Evolutionary conservation across 768 basidiomycete species (phyloP).

Genomic region (Stropharia rugosoannulata): DNA sequence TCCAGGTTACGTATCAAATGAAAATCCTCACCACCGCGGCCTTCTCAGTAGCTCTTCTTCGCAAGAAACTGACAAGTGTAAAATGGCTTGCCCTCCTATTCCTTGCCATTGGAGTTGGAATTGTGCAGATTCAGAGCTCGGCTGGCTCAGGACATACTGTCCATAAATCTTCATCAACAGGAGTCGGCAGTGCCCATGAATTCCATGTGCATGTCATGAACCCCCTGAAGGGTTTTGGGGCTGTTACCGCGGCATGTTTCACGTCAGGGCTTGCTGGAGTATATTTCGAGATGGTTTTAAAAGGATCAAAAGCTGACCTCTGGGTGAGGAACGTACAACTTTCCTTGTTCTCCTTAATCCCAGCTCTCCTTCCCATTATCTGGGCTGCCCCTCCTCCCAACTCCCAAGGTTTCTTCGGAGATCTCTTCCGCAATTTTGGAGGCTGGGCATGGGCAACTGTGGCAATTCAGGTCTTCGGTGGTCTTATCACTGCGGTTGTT

Average conservation of each 20-base stretch:
- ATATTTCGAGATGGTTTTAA: slow-evolving; percentile 98
- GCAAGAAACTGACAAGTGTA: slow-evolving; percentile 64
- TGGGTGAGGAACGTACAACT: slow-evolving; percentile 98
- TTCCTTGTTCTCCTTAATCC: slow-evolving; percentile 90
- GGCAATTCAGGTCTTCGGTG: slow-evolving; percentile 85
- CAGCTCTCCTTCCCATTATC: slow-evolving; percentile 79
- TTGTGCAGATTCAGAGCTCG: slow-evolving; percentile 79
- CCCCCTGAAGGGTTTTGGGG: slow-evolving; percentile 82
- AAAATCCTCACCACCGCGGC: slow-evolving; percentile 93
- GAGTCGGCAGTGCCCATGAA: slow-evolving; percentile 7
- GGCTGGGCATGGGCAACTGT: slow-evolving; percentile 93
- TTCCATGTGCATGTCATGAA: slow-evolving; percentile 59
- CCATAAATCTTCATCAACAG: slow-evolving; percentile 18
- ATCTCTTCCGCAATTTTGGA: slow-evolving; percentile 84
- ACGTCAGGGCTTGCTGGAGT: slow-evolving; percentile 96
- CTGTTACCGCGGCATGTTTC: slow-evolving; percentile 88
- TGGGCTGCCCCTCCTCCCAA: slow-evolving; percentile 37
- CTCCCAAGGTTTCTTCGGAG: slow-evolving; percentile 38
- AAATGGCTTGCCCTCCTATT: slow-evolving; percentile 88
- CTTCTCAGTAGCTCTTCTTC: slow-evolving; percentile 81
- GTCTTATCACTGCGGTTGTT: slow-evolving; percentile 88
- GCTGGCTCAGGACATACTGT: slow-evolving; percentile 18
- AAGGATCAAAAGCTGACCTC: slow-evolving; percentile 83
- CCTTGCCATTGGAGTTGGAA: slow-evolving; percentile 85
- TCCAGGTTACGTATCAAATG: slow-evolving; percentile 97